Percentiles rank a stretch among this genome's conserved stretches.
Evolutionary conservation across 108 stramenopile genomes (phyloP).

Genomic region (Schizochytrium sp.): DNA sequence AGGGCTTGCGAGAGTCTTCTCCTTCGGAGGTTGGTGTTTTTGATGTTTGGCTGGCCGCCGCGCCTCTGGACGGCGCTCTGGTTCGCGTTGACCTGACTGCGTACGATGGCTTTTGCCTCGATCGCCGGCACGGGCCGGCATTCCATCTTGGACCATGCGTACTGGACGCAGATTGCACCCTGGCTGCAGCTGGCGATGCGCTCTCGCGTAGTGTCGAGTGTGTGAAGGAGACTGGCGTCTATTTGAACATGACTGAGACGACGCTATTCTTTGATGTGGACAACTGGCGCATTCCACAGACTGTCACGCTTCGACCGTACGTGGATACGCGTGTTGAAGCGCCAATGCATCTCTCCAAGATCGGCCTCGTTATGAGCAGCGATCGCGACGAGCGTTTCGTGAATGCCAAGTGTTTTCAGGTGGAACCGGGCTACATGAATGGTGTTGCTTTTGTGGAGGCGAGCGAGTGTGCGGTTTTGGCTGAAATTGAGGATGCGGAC

Average conservation of each 20-base stretch:
- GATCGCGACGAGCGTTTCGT: background rate
- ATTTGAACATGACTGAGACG: background rate
- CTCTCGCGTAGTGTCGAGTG: background rate
- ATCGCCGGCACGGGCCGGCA: background rate
- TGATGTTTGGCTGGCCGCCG: background rate
- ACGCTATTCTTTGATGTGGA: background rate
- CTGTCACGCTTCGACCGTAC: background rate
- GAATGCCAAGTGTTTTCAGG: background rate
- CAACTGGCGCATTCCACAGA: background rate
- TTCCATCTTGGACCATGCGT: background rate
- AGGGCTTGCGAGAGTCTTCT: background rate
- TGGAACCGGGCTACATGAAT: background rate
- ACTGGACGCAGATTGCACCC: background rate
- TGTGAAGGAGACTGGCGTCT: background rate
- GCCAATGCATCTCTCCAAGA: background rate
- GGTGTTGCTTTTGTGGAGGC: background rate
- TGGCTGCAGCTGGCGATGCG: background rate
- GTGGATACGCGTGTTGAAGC: background rate
- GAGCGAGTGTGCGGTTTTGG: background rate
- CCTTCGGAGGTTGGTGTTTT: background rate
- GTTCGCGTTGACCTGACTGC: background rate
- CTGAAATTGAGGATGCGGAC: background rate
- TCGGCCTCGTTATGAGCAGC: background rate
- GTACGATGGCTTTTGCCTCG: background rate
- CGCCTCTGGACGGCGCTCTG: background rate